Base-by-base conservation (phyloP, 2,329 filamentous ascomycete genomes). In the Aulographum hederae region DNA sequence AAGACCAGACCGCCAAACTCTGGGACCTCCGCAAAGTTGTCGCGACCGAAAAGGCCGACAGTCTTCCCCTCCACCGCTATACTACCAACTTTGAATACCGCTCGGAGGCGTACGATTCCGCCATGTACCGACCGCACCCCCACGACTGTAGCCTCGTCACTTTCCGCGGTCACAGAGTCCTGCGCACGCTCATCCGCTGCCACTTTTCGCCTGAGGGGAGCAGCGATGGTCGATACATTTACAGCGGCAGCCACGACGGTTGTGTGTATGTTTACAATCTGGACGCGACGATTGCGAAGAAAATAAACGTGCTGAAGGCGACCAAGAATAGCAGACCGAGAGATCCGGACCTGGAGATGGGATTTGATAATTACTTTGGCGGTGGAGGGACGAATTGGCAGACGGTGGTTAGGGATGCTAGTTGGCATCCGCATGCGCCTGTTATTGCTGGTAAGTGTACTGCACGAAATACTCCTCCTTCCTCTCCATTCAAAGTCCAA, bases 1-100 rank as follows among this genome's bases (percentile, higher is more conserved):
- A 95, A 49, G 89, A 98, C 47, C 89, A 95, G 52, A 86, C 76
- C 26, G 92, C 92, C 71, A 95, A 95, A 55, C 65, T 98, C 0
- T 98, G 89, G 89, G 89, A 98, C 51, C 51, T 94, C 34, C 67
- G 86, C 32, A 91, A 80, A 64, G 86, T 84, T 65, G 79, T 89
- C 62, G 73, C 73, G 4, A 76, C 77, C 1, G 65, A 73, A 20
- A 59, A 64, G 32, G 78, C 71, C 36, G 60, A 64, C 28, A 53
- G 60, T 19, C n/a, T n/a, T n/a, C n/a, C n/a, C n/a, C 56, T 73
- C 32, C 61, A 73, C 37, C 11, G 12, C 12, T 61, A 68, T 43
- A 69, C 66, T 1, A 69, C 65, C 28, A 61, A 66, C 37, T 86
- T 80, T 46, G 80, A 89, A 50, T 89, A 86, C 51, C 71, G 80